A percentile compares a stretch with the other conserved stretches of the same genome.
Conservation (phyloP, 2,329 filamentous ascomycete species). For the Fusarium buxicola region DNA sequence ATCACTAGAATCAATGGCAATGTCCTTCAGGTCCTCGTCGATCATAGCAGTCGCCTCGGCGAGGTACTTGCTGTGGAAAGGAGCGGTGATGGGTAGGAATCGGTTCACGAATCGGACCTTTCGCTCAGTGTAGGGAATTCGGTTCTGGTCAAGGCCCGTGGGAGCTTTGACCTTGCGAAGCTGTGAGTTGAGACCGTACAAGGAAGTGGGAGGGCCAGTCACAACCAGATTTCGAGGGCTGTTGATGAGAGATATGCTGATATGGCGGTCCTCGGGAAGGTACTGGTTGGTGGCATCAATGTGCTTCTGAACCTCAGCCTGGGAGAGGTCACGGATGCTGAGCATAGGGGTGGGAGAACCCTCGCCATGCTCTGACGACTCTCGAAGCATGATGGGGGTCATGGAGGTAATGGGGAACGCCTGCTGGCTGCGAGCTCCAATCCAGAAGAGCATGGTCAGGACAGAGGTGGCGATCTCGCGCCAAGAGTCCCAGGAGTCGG, state of each 20-base stretch:
- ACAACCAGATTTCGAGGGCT: conserved; percentile 97
- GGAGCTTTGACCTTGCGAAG: conserved; percentile 97
- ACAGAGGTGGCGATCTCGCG: conserved; percentile 82
- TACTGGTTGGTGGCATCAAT: conserved; percentile 98
- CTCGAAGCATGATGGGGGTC: conserved; percentile 88
- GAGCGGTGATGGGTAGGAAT: conserved; percentile 96
- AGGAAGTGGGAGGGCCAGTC: conserved; percentile 92
- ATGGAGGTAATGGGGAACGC: conserved; percentile 96
- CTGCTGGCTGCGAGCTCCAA: conserved; percentile 95
- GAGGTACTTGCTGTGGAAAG: conserved; percentile 97
- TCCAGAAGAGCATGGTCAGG: conserved; percentile 97
- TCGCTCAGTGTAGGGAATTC: conserved; percentile 93
- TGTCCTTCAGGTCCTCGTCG: conserved; percentile 85
- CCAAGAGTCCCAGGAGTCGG: conserved; percentile 93
- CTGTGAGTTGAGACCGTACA: conserved; percentile 95
- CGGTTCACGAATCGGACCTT: conserved; percentile 97
- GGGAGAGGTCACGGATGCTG: conserved; percentile 92
- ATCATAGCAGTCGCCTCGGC: conserved; percentile 84
- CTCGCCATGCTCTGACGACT: conserved; percentile 94
- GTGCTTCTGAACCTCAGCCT: conserved; percentile 91
- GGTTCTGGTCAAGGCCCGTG: conserved; percentile 95
- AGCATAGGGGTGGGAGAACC: conserved; percentile 98
- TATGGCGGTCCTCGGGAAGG: conserved; percentile 90
- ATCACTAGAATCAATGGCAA: conserved; percentile 78
- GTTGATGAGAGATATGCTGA: conserved; percentile 95